Evolutionary conservation across 75 land plant genomes (phyloP), one percentile per base, ranked within the genome.

Genomic region (Selaginella tamariscina): DNA sequence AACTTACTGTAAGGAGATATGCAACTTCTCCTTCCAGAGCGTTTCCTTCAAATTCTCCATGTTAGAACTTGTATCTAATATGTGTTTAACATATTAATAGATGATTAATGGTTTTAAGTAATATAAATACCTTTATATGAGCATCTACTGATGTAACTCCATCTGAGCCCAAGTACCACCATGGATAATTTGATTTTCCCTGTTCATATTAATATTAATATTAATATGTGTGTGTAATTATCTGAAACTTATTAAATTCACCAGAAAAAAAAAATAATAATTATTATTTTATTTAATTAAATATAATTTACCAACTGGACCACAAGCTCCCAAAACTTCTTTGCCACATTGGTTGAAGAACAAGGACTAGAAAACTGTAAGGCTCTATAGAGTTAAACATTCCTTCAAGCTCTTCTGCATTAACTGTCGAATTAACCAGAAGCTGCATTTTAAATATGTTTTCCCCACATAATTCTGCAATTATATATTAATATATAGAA

Each of bases 121-220:
- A 39, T 39, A 39, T 39, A 5, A 39, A 29, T 64, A 65, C 71
- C 66, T 8, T 64, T 67, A 65, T 65, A 54, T 23, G 78, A 65
- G 73, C 70, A 59, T 76, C 69, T 29, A 76, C 70, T 20, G 78
- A 73, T 65, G 78, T 76, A 32, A 65, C 74, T 31, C 78, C 78
- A 71, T 76, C 78, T 15, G 73, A 66, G 32, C 78, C 78, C 28
- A 76, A 71, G 39, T 76, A 76, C 78, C 78, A 76, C 67, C 66
- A 66, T n/a, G 78, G 78, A 24, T 23, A 76, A 18, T 27, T 31
- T 28, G 66, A 59, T 67, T 68, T 71, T 20, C 67, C 70, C 78
- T 76, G 77, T 32, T 31, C 29, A 49, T 22, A 15, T n/a, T n/a
- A n/a, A n/a, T n/a, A n/a, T n/a, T n/a, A n/a, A n/a, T n/a, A n/a